Percentiles rank a stretch among this genome's conserved stretches.
phyloP scores from a whole-genome alignment of 2,329 filamentous ascomycete species.

The Chrysosporium queenslandicum region DNA sequence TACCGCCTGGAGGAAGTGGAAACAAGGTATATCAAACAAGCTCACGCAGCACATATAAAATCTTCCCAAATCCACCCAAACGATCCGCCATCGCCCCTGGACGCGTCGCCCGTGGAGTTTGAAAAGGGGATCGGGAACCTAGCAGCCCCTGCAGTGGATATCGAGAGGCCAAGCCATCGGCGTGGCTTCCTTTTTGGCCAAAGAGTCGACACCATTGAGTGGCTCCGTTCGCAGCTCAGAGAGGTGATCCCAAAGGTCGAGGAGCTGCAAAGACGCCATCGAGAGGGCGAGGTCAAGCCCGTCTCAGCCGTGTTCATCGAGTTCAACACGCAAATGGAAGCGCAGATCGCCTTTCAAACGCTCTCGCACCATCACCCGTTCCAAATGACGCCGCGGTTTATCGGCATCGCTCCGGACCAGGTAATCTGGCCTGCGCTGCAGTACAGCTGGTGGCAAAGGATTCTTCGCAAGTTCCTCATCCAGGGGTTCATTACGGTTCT shows the following conservation, averaged over 20 bases:
- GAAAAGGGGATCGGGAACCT: slow-evolving; percentile 22
- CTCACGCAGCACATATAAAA: slow-evolving; percentile 61
- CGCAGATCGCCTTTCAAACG: slow-evolving; percentile 76
- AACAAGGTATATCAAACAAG: slow-evolving; percentile 68
- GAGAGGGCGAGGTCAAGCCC: slow-evolving; percentile 52
- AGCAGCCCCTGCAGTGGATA: slow-evolving; percentile 24
- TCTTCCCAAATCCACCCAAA: slow-evolving; percentile 34
- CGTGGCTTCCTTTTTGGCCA: slow-evolving; percentile 59
- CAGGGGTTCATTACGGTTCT: slow-evolving; percentile 61
- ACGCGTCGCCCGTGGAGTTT: slow-evolving; percentile 20
- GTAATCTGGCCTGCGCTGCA: slow-evolving; percentile 80
- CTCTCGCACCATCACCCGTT: slow-evolving; percentile 76
- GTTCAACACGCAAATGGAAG: slow-evolving; percentile 69
- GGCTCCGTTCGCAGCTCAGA: slow-evolving; percentile 64
- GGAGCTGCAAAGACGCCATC: slow-evolving; percentile 54
- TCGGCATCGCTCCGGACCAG: slow-evolving; percentile 71
- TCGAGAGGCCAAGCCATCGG: slow-evolving; percentile 62
- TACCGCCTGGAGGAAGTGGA: slow-evolving; percentile 78
- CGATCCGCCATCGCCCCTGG: slow-evolving; percentile 20
- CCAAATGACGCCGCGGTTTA: slow-evolving; percentile 77
- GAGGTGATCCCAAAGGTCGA: slow-evolving; percentile 62
- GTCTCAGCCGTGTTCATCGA: slow-evolving; percentile 80
- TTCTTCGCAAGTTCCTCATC: slow-evolving; percentile 60
- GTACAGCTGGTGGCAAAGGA: slow-evolving; percentile 72
- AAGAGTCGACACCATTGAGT: slow-evolving; percentile 85